Evolutionary conservation across 148 eudicot species (phyloP).

Genomic region (Nyssa sinensis): DNA sequence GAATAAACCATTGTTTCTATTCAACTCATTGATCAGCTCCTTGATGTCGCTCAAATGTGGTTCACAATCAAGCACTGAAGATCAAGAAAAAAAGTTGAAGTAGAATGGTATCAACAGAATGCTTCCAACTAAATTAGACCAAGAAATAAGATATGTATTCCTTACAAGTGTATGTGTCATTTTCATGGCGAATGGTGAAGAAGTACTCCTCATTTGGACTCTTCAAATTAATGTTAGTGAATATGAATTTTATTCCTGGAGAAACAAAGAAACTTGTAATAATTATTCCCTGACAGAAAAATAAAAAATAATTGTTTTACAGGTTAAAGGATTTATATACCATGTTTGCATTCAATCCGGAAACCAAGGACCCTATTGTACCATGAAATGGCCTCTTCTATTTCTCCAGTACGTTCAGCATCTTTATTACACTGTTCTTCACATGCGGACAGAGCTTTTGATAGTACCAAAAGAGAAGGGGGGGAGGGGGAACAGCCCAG

Average conservation of each 20-base stretch:
- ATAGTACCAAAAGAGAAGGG: slow-evolving; percentile 4
- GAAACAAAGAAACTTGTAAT: slow-evolving; percentile 15
- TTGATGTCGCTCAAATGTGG: slow-evolving; percentile 15
- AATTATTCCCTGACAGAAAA: not conserved
- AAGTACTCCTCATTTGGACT: slow-evolving; percentile 64
- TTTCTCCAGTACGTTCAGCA: slow-evolving; percentile 43
- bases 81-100: not conserved
- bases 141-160: slow-evolving; percentile 10
- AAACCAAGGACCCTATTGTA: slow-evolving; percentile 87
- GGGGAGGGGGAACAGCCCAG: not conserved
- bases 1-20: slow-evolving; percentile 23
- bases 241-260: slow-evolving; percentile 81
- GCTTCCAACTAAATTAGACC: not conserved
- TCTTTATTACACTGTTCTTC: slow-evolving; percentile 53
- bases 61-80: slow-evolving; percentile 46
- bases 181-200: slow-evolving; percentile 72
- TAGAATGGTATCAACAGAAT: not conserved
- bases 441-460: slow-evolving; percentile 57
- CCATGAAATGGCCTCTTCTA: slow-evolving; percentile 78
- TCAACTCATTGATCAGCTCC: slow-evolving; percentile 23
- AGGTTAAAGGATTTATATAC: slow-evolving; percentile 33
- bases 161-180: slow-evolving; percentile 72
- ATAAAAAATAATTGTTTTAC: not conserved
- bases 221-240: slow-evolving; percentile 53
- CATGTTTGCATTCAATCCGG: slow-evolving; percentile 79